Percentiles rank a stretch among this genome's conserved stretches.
phyloP scores from a whole-genome alignment of 73 alveolate species.

The Stentor roeselii region DNA sequence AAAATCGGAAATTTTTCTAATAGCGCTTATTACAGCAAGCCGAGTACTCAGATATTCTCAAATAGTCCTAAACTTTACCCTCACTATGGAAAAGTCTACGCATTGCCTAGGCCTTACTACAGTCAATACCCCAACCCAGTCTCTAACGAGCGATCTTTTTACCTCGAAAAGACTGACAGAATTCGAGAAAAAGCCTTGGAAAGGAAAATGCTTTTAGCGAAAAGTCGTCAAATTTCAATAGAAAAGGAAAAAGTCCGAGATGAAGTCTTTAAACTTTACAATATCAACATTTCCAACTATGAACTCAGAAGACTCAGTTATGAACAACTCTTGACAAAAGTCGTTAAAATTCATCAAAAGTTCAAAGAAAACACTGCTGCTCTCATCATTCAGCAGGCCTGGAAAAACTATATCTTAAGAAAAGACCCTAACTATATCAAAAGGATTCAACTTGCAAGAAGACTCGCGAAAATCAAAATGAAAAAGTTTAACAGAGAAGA shows the following conservation, averaged over 20 bases:
- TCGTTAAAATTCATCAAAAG: not conserved
- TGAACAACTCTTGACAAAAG: not conserved
- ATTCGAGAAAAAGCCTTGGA: not conserved
- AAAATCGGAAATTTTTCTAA: not conserved
- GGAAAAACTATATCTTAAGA: not conserved
- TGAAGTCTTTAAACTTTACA: not conserved
- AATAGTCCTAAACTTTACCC: not conserved
- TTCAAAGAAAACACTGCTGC: conserved; percentile 13
- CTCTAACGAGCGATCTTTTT: not conserved
- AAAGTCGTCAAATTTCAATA: not conserved
- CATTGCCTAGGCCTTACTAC: not conserved
- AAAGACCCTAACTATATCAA: not conserved
- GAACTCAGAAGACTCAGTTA: not conserved
- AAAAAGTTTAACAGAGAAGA: not conserved
- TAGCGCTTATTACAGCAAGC: conserved; percentile 1
- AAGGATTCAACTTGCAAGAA: not conserved
- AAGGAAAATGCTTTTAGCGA: not conserved
- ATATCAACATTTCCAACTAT: not conserved
- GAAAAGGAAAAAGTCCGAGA: not conserved
- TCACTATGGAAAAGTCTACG: not conserved
- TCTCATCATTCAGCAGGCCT: not conserved
- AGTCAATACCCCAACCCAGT: conserved; percentile 1
- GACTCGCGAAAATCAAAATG: not conserved
- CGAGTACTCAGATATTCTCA: not conserved
- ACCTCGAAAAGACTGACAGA: not conserved